Percentiles rank a stretch among this genome's conserved stretches.
Conservation (phyloP, 2,329 filamentous ascomycete species). For the Shiraia sp. region DNA sequence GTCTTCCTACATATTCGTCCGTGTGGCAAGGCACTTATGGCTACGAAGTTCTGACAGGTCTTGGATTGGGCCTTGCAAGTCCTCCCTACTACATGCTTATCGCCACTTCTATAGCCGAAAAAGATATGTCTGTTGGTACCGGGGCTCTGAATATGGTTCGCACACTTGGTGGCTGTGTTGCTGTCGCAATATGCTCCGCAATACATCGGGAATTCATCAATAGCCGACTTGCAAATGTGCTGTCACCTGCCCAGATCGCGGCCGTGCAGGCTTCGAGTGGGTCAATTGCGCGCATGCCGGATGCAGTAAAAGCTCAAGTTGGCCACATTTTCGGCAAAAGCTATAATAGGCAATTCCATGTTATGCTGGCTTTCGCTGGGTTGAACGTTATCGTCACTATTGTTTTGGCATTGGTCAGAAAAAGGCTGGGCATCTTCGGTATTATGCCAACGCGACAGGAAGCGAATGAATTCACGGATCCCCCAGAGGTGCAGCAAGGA, state of each 20-base stretch:
- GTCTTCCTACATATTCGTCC: constrained; percentile 20
- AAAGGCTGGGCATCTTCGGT: constrained; percentile 28
- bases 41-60: constrained; percentile 33
- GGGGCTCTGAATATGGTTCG: constrained; percentile 39
- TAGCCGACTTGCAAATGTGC: constrained; percentile 18
- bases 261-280: constrained; percentile 21
- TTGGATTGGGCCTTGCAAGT: constrained; percentile 30
- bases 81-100: constrained; percentile 35
- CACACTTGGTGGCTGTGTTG: constrained; percentile 36
- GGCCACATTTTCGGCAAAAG: constrained; percentile 34
- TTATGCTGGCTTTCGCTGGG: constrained; percentile 30
- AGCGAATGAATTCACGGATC: constrained; percentile 30
- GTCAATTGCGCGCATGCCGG: constrained; percentile 19
- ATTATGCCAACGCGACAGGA: constrained; percentile 19
- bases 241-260: constrained; percentile 25
- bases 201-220: constrained; percentile 28
- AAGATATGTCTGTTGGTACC: constrained; percentile 32
- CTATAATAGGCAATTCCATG: constrained; percentile 38
- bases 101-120: constrained; percentile 23
- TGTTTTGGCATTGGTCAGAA: constrained; percentile 22
- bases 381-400: constrained; percentile 29
- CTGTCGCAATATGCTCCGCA: constrained; percentile 36
- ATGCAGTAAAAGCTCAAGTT: constrained; percentile 14
- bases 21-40: constrained; percentile 29
- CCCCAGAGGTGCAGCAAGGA: constrained; percentile 2